Evolutionary conservation across 1,284 basidiomycete genomes (phyloP).

Genomic region (Ceratobasidium sp.): DNA sequence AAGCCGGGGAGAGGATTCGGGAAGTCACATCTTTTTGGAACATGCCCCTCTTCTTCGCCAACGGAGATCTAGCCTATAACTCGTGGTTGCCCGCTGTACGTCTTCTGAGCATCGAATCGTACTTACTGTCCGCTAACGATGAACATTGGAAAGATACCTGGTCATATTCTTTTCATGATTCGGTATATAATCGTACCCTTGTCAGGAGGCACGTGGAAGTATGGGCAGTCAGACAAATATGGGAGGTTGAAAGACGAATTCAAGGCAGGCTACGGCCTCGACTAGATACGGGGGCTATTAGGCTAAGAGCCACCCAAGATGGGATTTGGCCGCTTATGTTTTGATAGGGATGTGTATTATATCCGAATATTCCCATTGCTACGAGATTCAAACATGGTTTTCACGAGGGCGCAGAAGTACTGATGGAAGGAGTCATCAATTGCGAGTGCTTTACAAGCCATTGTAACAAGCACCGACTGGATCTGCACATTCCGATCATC

Average conservation of each 20-base stretch:
- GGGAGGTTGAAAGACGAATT: conserved; percentile 5
- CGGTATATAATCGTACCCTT: conserved; percentile 4
- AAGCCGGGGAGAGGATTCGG: neutral
- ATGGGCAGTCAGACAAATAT: conserved; percentile 21
- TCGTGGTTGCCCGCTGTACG: conserved; percentile 26
- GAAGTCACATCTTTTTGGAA: neutral
- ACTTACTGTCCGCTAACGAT: neutral
- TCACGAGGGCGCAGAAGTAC: too few relatives aligned
- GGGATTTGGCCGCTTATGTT: too few relatives aligned
- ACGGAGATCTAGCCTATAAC: conserved; percentile 3
- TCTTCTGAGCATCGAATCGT: neutral
- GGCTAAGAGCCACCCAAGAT: too few relatives aligned
- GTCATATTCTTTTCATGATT: neutral
- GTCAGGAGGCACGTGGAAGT: conserved; percentile 22
- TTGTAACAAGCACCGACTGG: too few relatives aligned
- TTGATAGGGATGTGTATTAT: too few relatives aligned
- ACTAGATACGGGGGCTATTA: too few relatives aligned
- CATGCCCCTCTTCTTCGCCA: conserved; percentile 1
- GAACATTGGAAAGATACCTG: neutral
- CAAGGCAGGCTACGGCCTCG: conserved; percentile 1
- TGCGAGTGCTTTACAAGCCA: too few relatives aligned
- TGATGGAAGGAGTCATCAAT: too few relatives aligned
- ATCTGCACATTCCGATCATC: too few relatives aligned
- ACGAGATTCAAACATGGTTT: too few relatives aligned
- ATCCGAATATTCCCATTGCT: too few relatives aligned